Conservation (phyloP, 805 yeast species). For the Ogataea methylovora region DNA sequence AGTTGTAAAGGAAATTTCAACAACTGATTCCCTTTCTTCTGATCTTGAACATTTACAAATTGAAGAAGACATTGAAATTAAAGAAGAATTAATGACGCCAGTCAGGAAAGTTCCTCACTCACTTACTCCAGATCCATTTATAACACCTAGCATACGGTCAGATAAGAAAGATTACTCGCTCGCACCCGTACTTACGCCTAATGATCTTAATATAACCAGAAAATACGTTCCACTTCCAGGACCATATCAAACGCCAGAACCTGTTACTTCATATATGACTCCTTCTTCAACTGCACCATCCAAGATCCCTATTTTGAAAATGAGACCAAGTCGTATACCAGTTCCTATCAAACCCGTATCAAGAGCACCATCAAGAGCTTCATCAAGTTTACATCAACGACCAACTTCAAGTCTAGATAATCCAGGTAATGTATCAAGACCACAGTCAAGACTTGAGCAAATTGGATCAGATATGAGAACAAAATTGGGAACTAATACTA, state of each 20-base stretch:
- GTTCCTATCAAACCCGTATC: slow-evolving; percentile 20
- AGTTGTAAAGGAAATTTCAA: too few species aligned
- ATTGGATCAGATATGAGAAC: slow-evolving; percentile 2
- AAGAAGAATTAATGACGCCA: too few species aligned
- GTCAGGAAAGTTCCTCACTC: not conserved
- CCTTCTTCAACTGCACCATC: not conserved
- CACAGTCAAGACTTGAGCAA: slow-evolving; percentile 9
- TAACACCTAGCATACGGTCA: slow-evolving; percentile 17
- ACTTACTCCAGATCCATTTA: slow-evolving; percentile 21
- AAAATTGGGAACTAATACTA: slow-evolving; percentile 2
- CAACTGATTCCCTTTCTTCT: too few species aligned
- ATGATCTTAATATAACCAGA: not conserved
- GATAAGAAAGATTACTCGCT: not conserved
- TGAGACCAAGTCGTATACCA: slow-evolving; percentile 15
- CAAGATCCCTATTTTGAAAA: not conserved
- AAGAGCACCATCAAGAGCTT: slow-evolving; percentile 2
- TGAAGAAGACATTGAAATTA: too few species aligned
- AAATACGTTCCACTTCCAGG: not conserved
- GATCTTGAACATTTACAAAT: too few species aligned
- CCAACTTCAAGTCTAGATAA: too few species aligned
- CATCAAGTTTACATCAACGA: not conserved
- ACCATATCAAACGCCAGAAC: not conserved
- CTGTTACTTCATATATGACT: not conserved
- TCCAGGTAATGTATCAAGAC: too few species aligned
- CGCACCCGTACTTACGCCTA: not conserved